Evolutionary conservation across 2,329 filamentous ascomycete species (phyloP).

Genomic region (Penicillium thymicola): DNA sequence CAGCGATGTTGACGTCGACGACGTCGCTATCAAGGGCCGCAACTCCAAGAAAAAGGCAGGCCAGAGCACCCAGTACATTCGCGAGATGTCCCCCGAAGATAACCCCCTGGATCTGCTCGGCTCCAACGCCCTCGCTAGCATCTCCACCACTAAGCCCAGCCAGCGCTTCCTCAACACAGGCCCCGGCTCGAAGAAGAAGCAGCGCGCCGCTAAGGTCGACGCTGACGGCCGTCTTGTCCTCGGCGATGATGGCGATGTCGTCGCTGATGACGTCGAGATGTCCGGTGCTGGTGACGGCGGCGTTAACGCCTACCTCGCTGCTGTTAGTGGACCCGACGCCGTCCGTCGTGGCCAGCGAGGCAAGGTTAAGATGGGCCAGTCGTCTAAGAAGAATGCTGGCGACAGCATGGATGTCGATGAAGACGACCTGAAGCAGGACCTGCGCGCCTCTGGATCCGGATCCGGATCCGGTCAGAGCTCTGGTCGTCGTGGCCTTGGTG

Average conservation of each 20-base stretch:
- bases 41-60: conserved; percentile 45
- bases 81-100: conserved; percentile 75
- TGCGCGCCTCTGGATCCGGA: conserved; percentile 18
- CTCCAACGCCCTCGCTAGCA: conserved; percentile 82
- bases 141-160: conserved; percentile 80
- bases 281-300: conserved; percentile 28
- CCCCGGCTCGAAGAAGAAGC: conserved; percentile 39
- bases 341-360: conserved; percentile 58
- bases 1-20: conserved; percentile 43
- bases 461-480: conserved; percentile 15
- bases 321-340: conserved; percentile 59
- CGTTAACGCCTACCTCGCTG: conserved; percentile 61
- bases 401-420: conserved; percentile 47
- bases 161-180: conserved; percentile 44
- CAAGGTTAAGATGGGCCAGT: conserved; percentile 58
- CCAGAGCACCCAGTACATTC: conserved; percentile 69
- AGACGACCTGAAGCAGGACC: conserved; percentile 20
- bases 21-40: conserved; percentile 34
- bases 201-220: conserved; percentile 43
- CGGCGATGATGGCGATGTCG: conserved; percentile 30
- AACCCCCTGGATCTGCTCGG: conserved; percentile 93
- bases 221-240: conserved; percentile 46
- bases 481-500: conserved; percentile 24
- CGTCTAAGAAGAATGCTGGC: conserved; percentile 35
- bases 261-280: conserved; percentile 37